A percentile compares a stretch with the other conserved stretches of the same genome.
These are phyloP conservation scores for Pisolithus marmoratus DNA, from an alignment of 768 basidiomycete genomes.

Conservation along the genomic window DNA sequence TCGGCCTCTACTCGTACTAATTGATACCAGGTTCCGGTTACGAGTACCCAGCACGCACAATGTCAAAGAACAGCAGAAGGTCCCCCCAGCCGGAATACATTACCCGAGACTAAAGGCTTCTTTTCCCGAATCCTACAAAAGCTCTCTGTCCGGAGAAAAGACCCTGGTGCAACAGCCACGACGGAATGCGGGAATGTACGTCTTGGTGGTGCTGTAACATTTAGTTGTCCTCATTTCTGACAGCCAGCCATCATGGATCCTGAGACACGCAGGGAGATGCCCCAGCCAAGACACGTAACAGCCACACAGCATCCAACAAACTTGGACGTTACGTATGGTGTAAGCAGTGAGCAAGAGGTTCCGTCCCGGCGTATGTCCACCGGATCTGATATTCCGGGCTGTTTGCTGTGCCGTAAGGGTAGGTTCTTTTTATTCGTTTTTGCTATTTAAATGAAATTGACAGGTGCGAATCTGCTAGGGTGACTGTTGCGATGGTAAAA, in stretches of 20 bases:
- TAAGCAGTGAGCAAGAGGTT: neutral
- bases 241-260: neutral
- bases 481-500: too few relatives aligned
- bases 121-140: neutral
- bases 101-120: too few relatives aligned
- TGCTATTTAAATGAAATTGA: too few relatives aligned
- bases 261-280: neutral
- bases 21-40: too few relatives aligned
- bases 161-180: neutral
- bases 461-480: too few relatives aligned
- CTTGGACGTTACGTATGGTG: neutral
- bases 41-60: too few relatives aligned
- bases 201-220: neutral
- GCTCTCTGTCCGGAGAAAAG: neutral
- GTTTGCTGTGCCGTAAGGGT: neutral
- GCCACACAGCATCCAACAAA: too few relatives aligned
- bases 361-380: too few relatives aligned
- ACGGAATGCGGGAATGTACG: neutral
- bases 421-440: neutral
- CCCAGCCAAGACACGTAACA: neutral
- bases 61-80: too few relatives aligned
- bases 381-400: neutral
- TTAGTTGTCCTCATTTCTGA: neutral
- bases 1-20: too few relatives aligned
- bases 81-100: too few relatives aligned